Base-by-base conservation (phyloP, 306 rosid species). In the Quercus dentata region DNA sequence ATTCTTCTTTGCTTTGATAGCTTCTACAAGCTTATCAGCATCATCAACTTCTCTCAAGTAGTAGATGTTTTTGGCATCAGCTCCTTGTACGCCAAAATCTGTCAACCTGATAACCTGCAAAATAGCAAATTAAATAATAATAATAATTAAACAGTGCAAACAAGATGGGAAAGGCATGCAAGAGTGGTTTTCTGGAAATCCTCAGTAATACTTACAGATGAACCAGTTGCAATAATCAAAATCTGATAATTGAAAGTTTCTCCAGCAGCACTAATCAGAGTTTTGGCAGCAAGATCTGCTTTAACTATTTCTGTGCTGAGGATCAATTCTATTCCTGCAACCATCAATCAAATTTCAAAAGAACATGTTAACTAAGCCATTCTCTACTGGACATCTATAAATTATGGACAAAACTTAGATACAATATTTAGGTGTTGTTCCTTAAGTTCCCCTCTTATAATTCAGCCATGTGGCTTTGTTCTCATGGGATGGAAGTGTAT, bases 51-150 rank as follows among this genome's bases (percentile, higher is more conserved):
- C 98, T 84, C 99, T 93, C 87, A 95, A 86, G 83, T 95, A 95
- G 83, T 89, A 89, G 73, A 95, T 95, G 86, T 93, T 95, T 85
- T 95, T 95, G 67, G 99, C 96, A 77, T 91, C 93, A 84, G 99
- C 99, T 76, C 99, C 99, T 93, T 88, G 78, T 28, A 93, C 97
- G 54, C 98, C 98, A 76, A 95, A 95, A 81, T 95, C 98, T 14
- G 93, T 15, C 87, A 95, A 74, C 84, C 86, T 90, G 35, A 93
- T 86, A 83, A 95, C 99, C 99, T 95, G 86, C 71, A 72, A 80
- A 79, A 81, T 51, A 81, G 44, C 13, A 25, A 74, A 52, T 38
- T 38, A 6, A 38, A 38, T 38, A 41, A 1, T 35, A 35, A 35
- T 35, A 5, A 49, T 10, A 5, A 63, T 51, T 69, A 69, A 74